A percentile compares a stretch with the other conserved stretches of the same genome.
Evolutionary conservation across 1,284 basidiomycete genomes (phyloP).

Genomic region (Tausonia pullulans): DNA sequence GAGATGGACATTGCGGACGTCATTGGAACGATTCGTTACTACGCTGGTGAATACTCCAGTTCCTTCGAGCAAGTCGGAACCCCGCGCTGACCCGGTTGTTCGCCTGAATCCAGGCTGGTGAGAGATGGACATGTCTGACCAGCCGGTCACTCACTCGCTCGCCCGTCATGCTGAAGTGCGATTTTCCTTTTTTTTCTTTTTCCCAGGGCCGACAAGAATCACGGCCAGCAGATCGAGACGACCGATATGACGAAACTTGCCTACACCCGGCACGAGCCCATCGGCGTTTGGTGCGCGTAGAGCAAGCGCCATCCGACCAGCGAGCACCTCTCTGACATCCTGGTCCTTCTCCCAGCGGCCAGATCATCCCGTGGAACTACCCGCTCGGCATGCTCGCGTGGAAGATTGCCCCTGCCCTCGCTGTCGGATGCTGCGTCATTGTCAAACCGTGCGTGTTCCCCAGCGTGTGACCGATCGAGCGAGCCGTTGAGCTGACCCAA

Average conservation of each 20-base stretch:
- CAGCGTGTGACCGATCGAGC: no score
- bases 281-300: slow-evolving; percentile 44
- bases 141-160: no score
- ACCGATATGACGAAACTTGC: slow-evolving; percentile 49
- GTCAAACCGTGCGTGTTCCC: slow-evolving; percentile 16
- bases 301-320: slow-evolving; percentile 13
- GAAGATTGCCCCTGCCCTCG: slow-evolving; percentile 82
- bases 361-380: slow-evolving; percentile 20
- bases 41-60: slow-evolving; percentile 37
- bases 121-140: no score
- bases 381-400: slow-evolving; percentile 76
- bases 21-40: slow-evolving; percentile 20
- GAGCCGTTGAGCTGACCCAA: no score
- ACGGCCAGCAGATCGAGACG: slow-evolving; percentile 28
- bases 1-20: slow-evolving; percentile 9
- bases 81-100: no score
- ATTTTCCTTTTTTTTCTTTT: no score
- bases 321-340: background rate
- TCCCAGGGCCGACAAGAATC: slow-evolving; percentile 46
- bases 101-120: no score
- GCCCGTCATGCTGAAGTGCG: no score
- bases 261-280: slow-evolving; percentile 75
- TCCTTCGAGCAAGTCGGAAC: no score
- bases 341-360: background rate
- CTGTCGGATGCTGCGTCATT: slow-evolving; percentile 36